Percentiles rank a stretch among this genome's conserved stretches.
Evolutionary conservation across 23 red algal species (phyloP).

Genomic region (Chondrus crispus): DNA sequence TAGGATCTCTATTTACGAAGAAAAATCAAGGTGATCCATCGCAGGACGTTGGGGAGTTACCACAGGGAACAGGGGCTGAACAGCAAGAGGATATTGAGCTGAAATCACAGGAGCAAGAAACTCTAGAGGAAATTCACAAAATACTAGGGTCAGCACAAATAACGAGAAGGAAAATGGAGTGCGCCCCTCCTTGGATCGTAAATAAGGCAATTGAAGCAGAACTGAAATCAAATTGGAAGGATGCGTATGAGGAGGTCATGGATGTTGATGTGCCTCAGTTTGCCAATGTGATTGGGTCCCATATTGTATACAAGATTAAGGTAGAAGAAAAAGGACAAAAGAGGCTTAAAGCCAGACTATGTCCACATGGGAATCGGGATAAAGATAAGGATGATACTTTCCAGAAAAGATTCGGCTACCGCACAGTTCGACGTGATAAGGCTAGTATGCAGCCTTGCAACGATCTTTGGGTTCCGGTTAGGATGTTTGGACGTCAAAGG

Average conservation of each 20-base stretch:
- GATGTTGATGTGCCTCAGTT: not conserved
- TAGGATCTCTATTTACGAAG: too few relatives aligned
- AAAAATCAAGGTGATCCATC: not conserved
- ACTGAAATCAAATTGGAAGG: not conserved
- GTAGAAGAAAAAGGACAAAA: not conserved
- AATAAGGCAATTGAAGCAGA: conserved; percentile 10
- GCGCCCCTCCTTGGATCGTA: not conserved
- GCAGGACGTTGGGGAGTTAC: not conserved
- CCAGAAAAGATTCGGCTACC: not conserved
- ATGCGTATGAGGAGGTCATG: not conserved
- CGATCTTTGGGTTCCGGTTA: not conserved
- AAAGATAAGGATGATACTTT: not conserved
- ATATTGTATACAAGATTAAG: conserved; percentile 11
- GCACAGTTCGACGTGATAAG: not conserved
- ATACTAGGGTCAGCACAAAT: conserved; percentile 7
- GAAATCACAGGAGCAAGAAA: not conserved
- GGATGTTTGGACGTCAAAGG: conserved; percentile 4
- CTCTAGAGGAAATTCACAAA: not conserved
- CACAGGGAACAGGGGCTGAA: too few relatives aligned
- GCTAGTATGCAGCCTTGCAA: not conserved
- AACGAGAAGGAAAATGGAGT: not conserved
- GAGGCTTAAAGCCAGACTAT: not conserved
- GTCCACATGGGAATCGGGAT: conserved; percentile 21
- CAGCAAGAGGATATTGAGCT: not conserved
- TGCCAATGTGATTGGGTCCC: not conserved